These are phyloP conservation scores for Jackrogersella multiformis DNA, from an alignment of 495 filamentous ascomycete genomes.

Conservation along the genomic window DNA sequence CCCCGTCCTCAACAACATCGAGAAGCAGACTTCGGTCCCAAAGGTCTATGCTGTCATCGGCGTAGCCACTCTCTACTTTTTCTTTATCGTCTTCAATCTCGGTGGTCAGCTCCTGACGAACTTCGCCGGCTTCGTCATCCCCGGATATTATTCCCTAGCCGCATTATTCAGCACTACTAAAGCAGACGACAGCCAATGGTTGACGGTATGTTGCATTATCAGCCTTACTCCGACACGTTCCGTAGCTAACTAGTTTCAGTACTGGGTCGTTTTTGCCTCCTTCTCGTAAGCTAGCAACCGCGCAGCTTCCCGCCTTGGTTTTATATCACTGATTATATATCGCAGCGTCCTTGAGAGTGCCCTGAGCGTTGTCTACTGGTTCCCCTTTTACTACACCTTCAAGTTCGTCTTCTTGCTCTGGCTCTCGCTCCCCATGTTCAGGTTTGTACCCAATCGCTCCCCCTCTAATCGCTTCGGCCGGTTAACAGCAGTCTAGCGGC, in stretches of 20 bases:
- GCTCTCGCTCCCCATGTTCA: slow-evolving; percentile 93
- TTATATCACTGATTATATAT: slow-evolving; percentile 28
- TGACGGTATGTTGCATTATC: slow-evolving; percentile 59
- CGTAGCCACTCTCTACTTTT: slow-evolving; percentile 87
- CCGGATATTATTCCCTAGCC: slow-evolving; percentile 93
- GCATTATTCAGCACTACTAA: slow-evolving; percentile 86
- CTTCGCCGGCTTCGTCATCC: slow-evolving; percentile 91
- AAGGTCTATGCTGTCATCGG: slow-evolving; percentile 97
- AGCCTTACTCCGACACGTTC: background rate
- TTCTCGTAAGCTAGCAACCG: slow-evolving; percentile 70
- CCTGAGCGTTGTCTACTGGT: slow-evolving; percentile 97
- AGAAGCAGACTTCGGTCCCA: slow-evolving; percentile 92
- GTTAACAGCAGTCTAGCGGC: slow-evolving; percentile 68
- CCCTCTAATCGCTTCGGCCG: background rate
- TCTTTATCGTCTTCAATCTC: slow-evolving; percentile 99
- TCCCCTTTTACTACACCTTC: slow-evolving; percentile 99
- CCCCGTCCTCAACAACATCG: slow-evolving; percentile 91
- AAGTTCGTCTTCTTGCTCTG: slow-evolving; percentile 97
- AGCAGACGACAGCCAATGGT: slow-evolving; percentile 90
- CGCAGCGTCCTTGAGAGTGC: slow-evolving; percentile 84
- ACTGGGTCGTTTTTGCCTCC: slow-evolving; percentile 97
- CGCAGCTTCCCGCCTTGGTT: background rate
- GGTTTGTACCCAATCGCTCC: slow-evolving; percentile 64
- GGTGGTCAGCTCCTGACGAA: slow-evolving; percentile 97
- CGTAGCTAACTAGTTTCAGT: slow-evolving; percentile 64